These are phyloP conservation scores for Ettlia oleoabundans DNA, from an alignment of 139 green algal genomes.

Conservation along the genomic window DNA sequence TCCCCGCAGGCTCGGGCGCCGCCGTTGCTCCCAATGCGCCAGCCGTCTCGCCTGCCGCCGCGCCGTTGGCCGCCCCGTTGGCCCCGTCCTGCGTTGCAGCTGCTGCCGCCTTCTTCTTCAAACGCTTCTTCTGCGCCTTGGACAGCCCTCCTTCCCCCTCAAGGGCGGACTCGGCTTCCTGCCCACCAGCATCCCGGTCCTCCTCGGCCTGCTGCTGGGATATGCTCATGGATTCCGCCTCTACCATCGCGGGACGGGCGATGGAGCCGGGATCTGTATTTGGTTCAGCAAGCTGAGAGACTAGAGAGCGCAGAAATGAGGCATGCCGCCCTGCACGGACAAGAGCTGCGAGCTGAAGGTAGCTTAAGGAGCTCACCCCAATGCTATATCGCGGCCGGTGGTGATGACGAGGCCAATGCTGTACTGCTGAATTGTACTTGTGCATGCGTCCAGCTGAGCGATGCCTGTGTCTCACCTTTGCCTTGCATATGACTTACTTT, in stretches of 20 bases:
- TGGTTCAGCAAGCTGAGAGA: no score
- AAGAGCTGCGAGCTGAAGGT: no score
- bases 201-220: not conserved
- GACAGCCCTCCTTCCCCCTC: conserved; percentile 26
- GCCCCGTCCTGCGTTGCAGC: not conserved
- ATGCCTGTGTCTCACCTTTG: no score
- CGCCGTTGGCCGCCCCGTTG: conserved; percentile 5
- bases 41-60: not conserved
- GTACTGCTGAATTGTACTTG: no score
- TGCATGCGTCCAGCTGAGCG: no score
- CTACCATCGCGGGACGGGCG: not conserved
- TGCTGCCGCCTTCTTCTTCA: conserved; percentile 65
- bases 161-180: conserved; percentile 7
- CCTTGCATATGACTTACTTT: no score
- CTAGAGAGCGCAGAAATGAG: no score
- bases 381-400: no score
- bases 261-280: no score
- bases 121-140: conserved; percentile 68
- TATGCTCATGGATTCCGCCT: conserved; percentile 6
- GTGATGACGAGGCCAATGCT: no score
- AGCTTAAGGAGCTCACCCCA: no score
- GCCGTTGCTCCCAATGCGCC: conserved; percentile 16
- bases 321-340: no score
- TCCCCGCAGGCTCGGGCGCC: conserved; percentile 11
- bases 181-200: not conserved